A percentile compares a stretch with the other conserved stretches of the same genome.
phyloP scores from a whole-genome alignment of 257 asterid species.

The Solanum pinnatisectum region DNA sequence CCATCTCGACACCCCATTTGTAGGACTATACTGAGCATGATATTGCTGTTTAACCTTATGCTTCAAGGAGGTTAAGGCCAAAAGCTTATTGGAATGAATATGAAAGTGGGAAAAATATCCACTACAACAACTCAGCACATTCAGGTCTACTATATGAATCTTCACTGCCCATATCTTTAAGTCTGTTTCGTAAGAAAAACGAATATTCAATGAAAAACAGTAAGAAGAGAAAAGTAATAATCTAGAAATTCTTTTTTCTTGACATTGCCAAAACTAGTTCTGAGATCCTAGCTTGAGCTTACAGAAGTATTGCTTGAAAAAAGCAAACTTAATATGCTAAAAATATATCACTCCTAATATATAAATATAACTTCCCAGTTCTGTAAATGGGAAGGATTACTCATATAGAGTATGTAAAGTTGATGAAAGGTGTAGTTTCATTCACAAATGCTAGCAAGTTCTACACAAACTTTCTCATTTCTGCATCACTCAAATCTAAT shows the following conservation, averaged over 20 bases:
- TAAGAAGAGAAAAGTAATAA: neutral
- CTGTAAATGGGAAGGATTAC: neutral
- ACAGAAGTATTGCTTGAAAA: neutral
- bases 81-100: neutral
- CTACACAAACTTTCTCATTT: neutral
- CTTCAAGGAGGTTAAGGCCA: neutral
- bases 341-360: neutral
- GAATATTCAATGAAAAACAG: neutral
- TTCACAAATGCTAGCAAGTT: neutral
- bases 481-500: conserved; percentile 38
- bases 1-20: neutral
- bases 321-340: neutral
- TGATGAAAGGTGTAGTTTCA: neutral
- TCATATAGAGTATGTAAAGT: neutral
- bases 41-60: neutral
- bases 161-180: neutral
- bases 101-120: neutral
- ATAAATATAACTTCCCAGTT: neutral
- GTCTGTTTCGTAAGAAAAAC: neutral
- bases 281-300: conserved; percentile 1
- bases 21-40: neutral
- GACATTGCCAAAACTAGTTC: neutral
- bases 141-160: neutral
- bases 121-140: neutral
- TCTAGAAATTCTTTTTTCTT: neutral